phyloP scores from a whole-genome alignment of 495 filamentous ascomycete species.

The Jackrogersella multiformis region DNA sequence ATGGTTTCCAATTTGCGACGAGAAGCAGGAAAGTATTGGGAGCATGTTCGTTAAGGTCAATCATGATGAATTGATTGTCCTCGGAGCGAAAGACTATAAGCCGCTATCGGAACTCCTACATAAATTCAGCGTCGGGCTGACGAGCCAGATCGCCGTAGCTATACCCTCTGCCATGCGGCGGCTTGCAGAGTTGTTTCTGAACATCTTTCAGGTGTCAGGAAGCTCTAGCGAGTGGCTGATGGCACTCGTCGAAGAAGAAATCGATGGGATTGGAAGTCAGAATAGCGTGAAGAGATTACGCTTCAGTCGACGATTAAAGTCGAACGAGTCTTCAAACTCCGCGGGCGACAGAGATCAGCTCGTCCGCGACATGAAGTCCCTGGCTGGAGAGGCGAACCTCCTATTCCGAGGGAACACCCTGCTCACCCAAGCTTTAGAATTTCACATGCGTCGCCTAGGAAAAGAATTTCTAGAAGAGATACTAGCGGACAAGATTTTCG shows the following conservation, averaged over 20 bases:
- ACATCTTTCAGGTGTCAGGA: slow-evolving; percentile 97
- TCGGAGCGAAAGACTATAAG: slow-evolving; percentile 86
- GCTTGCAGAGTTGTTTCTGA: slow-evolving; percentile 86
- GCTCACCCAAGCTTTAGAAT: slow-evolving; percentile 91
- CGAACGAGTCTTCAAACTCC: slow-evolving; percentile 78
- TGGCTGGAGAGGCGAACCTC: slow-evolving; percentile 85
- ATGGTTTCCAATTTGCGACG: slow-evolving; percentile 86
- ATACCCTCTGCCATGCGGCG: slow-evolving; percentile 79
- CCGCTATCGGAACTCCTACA: slow-evolving; percentile 86
- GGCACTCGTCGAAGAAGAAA: slow-evolving; percentile 93
- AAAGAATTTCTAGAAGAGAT: slow-evolving; percentile 93
- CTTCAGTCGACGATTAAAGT: slow-evolving; percentile 79
- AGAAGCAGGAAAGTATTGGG: slow-evolving; percentile 75
- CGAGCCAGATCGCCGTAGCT: slow-evolving; percentile 81
- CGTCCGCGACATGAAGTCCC: slow-evolving; percentile 70
- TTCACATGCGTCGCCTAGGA: slow-evolving; percentile 93
- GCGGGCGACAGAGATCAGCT: slow-evolving; percentile 60
- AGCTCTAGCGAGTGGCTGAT: slow-evolving; percentile 90
- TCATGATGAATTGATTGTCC: slow-evolving; percentile 86
- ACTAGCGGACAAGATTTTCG: slow-evolving; percentile 80
- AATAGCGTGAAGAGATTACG: slow-evolving; percentile 71
- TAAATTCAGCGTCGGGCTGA: slow-evolving; percentile 82
- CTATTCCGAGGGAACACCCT: slow-evolving; percentile 96
- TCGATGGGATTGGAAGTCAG: slow-evolving; percentile 90
- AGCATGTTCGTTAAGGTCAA: slow-evolving; percentile 87